Conservation (phyloP, 768 basidiomycete genomes). For the Gautieria morchelliformis region DNA sequence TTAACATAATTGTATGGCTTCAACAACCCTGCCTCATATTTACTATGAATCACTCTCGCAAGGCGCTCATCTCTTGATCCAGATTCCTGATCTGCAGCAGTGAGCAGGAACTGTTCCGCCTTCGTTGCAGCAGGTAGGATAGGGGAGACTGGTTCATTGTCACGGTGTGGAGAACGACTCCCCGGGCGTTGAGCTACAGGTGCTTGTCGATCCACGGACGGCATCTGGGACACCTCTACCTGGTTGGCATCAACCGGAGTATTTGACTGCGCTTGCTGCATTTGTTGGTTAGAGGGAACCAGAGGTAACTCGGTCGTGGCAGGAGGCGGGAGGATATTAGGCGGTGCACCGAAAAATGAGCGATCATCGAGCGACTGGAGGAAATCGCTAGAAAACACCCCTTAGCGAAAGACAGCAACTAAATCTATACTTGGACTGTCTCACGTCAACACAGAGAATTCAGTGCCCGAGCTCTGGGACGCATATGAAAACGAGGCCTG, state of each 20-base stretch:
- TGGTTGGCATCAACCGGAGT: not conserved
- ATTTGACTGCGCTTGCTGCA: not conserved
- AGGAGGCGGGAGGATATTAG: slow-evolving; percentile 25
- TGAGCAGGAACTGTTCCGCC: slow-evolving; percentile 83
- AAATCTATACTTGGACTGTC: slow-evolving; percentile 18
- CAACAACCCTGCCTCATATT: slow-evolving; percentile 91
- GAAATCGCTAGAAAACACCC: slow-evolving; percentile 53
- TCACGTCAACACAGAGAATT: slow-evolving; percentile 74
- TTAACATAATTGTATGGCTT: slow-evolving; percentile 97
- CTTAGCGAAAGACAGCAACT: not conserved
- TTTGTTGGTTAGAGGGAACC: not conserved
- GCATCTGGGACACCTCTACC: not conserved
- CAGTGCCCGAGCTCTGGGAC: slow-evolving; percentile 67
- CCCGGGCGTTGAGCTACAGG: slow-evolving; percentile 8
- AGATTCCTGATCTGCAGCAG: slow-evolving; percentile 89
- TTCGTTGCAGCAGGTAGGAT: slow-evolving; percentile 67
- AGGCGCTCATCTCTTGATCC: slow-evolving; percentile 86
- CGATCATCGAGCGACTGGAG: slow-evolving; percentile 81
- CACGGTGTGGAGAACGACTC: slow-evolving; percentile 14
- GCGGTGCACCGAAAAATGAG: slow-evolving; percentile 61
- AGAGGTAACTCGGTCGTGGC: slow-evolving; percentile 1
- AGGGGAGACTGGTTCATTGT: slow-evolving; percentile 27
- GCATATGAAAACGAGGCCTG: slow-evolving; percentile 53
- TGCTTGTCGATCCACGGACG: not conserved
- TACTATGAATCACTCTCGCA: slow-evolving; percentile 86